A percentile compares a stretch with the other conserved stretches of the same genome.
phyloP scores from a whole-genome alignment of 208 protist species.

The Crithidia acanthocephali region DNA sequence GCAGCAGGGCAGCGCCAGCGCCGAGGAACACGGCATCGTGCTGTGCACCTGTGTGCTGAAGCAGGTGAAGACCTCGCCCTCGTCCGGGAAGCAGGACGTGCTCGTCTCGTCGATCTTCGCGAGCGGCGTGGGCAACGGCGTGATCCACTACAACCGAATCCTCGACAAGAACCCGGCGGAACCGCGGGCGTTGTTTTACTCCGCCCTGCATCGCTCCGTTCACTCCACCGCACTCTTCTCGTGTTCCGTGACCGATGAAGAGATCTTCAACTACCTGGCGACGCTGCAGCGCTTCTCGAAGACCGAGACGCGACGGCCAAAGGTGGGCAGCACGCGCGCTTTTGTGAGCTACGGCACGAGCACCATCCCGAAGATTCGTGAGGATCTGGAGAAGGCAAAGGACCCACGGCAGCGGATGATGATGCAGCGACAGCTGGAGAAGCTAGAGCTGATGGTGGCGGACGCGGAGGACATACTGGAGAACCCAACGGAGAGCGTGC shows the following conservation, averaged over 20 bases:
- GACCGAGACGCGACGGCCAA: slow-evolving; percentile 65
- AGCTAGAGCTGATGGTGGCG: slow-evolving; percentile 58
- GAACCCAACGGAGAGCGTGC: slow-evolving; percentile 55
- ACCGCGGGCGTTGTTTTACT: slow-evolving; percentile 78
- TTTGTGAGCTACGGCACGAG: slow-evolving; percentile 56
- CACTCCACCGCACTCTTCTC: slow-evolving; percentile 61
- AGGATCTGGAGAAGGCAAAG: slow-evolving; percentile 44
- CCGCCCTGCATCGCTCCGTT: slow-evolving; percentile 66
- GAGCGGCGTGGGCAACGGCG: slow-evolving; percentile 61
- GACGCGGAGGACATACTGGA: slow-evolving; percentile 68
- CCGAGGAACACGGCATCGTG: slow-evolving; percentile 67
- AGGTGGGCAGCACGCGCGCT: slow-evolving; percentile 53
- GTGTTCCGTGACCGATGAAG: slow-evolving; percentile 26
- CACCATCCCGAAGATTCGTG: slow-evolving; percentile 53
- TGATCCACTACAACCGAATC: slow-evolving; percentile 83
- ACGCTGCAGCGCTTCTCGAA: slow-evolving; percentile 71
- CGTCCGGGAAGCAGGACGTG: slow-evolving; percentile 55
- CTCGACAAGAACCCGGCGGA: slow-evolving; percentile 86
- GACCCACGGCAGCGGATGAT: slow-evolving; percentile 42
- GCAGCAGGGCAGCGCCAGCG: slow-evolving; percentile 23
- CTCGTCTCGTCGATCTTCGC: slow-evolving; percentile 78
- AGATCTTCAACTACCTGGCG: slow-evolving; percentile 43
- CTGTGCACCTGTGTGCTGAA: slow-evolving; percentile 72
- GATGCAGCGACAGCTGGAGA: slow-evolving; percentile 50
- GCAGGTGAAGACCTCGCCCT: slow-evolving; percentile 45